Base-by-base conservation (phyloP, 306 rosid genomes). In the Prunus mume region DNA sequence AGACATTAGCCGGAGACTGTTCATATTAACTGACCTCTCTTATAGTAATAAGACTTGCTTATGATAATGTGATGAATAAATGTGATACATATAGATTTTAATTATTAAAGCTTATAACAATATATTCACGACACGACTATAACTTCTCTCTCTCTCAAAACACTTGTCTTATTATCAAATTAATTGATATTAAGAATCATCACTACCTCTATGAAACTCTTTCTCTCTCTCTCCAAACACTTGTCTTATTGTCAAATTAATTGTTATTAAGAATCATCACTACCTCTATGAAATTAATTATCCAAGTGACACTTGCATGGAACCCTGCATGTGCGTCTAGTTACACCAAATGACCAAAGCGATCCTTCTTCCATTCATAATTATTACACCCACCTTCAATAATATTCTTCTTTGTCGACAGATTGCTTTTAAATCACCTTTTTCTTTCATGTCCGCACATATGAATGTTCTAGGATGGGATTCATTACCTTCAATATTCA, bases 261-360 rank as follows among this genome's bases (percentile, higher is more conserved):
- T 56, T 25, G 28, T 20, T 2, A 56, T 56, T 56, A 56, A 56
- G 30, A 57, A 77, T 72, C 58, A 76, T 81, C 17, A 73, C 52
- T 58, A 81, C 64, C 75, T 4, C 15, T 52, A 76, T 25, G 61
- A 68, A 79, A 76, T 51, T 68, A 49, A 69, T 28, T 64, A 7
- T 79, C 34, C 22, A 77, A 79, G 93, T 76, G 83, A 56, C 50
- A 64, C 77, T 77, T 80, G 77, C 34, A 82, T 54, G 85, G 75
- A 88, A 87, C 93, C 91, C 76, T 79, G 82, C 96, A 90, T 90
- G 97, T 90, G 96, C 91, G 58, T 87, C 30, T 84, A 85, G 97
- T 87, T 90, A 83, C 83, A 87, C 93, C 87, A 83, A 92, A 85
- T 79, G 71, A 70, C 68, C 27, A 28, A 67, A 71, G 52, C 71